These are phyloP conservation scores for Aspergillus sp. DNA, from an alignment of 2,329 filamentous ascomycete genomes.

Conservation along the genomic window DNA sequence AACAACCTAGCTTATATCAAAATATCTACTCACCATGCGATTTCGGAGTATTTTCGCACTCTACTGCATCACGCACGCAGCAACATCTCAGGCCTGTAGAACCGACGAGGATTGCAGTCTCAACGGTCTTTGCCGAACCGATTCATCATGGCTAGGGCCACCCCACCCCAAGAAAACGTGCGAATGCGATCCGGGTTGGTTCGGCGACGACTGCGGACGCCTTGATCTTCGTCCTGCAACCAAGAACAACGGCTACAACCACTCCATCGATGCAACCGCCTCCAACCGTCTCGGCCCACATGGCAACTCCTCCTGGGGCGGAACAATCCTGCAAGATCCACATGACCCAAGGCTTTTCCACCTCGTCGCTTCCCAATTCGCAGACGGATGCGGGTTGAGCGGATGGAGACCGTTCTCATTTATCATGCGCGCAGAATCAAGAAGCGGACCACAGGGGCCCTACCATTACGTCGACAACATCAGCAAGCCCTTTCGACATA, in stretches of 20 bases:
- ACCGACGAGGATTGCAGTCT: slow-evolving; percentile 41
- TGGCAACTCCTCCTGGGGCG: slow-evolving; percentile 51
- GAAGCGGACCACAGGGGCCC: slow-evolving; percentile 44
- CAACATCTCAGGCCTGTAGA: slow-evolving; percentile 16
- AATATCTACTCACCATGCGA: background rate
- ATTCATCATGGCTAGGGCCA: too few relatives aligned
- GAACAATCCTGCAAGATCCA: slow-evolving; percentile 47
- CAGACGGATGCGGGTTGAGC: slow-evolving; percentile 46
- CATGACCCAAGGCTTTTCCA: slow-evolving; percentile 42
- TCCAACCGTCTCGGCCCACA: slow-evolving; percentile 17
- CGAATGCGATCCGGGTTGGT: slow-evolving; percentile 46
- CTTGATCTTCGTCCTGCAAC: slow-evolving; percentile 47
- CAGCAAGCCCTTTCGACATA: slow-evolving; percentile 47
- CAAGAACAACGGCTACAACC: slow-evolving; percentile 47
- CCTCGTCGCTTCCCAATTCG: slow-evolving; percentile 48
- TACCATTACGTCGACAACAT: slow-evolving; percentile 45
- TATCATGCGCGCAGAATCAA: slow-evolving; percentile 48
- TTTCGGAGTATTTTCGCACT: background rate
- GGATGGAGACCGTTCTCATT: slow-evolving; percentile 51
- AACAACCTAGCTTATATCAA: background rate
- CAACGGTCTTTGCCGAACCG: slow-evolving; percentile 37
- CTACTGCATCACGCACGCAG: background rate
- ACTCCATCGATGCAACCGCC: slow-evolving; percentile 29
- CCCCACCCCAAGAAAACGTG: slow-evolving; percentile 4
- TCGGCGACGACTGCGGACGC: slow-evolving; percentile 43